A percentile compares a stretch with the other conserved stretches of the same genome.
Evolutionary conservation across 2,329 filamentous ascomycete genomes (phyloP).

Genomic region (Xylaria sp.): DNA sequence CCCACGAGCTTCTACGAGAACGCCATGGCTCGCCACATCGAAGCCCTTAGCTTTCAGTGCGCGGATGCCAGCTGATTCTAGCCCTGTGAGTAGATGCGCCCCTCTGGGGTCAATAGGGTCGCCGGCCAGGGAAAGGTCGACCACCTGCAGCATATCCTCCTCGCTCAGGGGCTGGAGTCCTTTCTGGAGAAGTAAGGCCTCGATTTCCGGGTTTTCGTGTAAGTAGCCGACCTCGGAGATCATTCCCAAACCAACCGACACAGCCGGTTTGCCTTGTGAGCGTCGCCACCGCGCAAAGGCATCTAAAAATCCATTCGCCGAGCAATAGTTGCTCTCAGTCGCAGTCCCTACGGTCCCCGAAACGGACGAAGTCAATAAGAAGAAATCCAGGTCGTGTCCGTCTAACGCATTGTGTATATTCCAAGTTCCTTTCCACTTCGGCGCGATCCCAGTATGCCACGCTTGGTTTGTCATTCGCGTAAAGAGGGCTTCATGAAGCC

Average conservation of each 20-base stretch:
- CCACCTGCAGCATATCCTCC: constrained; percentile 41
- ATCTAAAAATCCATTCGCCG: constrained; percentile 52
- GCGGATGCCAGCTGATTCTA: constrained; percentile 34
- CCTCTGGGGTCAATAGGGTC: neutral
- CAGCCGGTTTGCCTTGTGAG: constrained; percentile 39
- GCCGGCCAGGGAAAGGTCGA: constrained; percentile 43
- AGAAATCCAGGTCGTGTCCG: constrained; percentile 48
- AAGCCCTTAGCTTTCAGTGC: constrained; percentile 37
- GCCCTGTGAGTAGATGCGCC: constrained; percentile 41
- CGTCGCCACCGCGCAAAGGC: constrained; percentile 44
- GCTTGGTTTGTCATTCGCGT: constrained; percentile 10
- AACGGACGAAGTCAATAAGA: constrained; percentile 44
- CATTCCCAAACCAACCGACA: constrained; percentile 45
- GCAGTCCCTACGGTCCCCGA: constrained; percentile 46
- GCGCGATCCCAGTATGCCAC: constrained; percentile 41
- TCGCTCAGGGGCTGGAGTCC: constrained; percentile 40
- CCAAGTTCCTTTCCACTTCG: constrained; percentile 37
- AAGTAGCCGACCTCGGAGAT: constrained; percentile 51
- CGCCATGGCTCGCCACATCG: constrained; percentile 17
- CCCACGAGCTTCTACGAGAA: constrained; percentile 25
- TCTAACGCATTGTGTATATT: constrained; percentile 31
- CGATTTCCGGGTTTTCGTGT: constrained; percentile 45
- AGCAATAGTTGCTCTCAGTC: constrained; percentile 51
- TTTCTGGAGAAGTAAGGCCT: constrained; percentile 33
- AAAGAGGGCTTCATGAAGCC: constrained; percentile 43